Evolutionary conservation across 805 yeast genomes (phyloP).

Genomic region (Starmerella powellii): DNA sequence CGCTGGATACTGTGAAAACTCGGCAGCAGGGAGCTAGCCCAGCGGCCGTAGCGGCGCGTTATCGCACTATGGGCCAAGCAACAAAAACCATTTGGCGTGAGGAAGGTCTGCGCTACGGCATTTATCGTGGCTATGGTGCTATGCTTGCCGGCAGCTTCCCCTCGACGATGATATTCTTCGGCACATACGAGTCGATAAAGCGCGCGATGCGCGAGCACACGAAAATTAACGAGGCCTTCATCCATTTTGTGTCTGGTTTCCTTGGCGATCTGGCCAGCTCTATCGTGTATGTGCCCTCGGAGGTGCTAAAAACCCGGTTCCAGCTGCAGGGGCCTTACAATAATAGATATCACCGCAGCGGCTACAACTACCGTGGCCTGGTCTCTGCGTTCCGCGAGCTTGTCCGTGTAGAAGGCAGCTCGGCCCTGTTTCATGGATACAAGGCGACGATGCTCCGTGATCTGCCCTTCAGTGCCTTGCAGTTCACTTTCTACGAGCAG

Average conservation of each 20-base stretch:
- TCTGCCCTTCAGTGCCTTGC: conserved; percentile 89
- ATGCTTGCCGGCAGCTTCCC: conserved; percentile 84
- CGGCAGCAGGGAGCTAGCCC: conserved; percentile 90
- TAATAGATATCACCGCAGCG: conserved; percentile 65
- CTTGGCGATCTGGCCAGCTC: conserved; percentile 89
- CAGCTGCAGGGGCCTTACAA: conserved; percentile 85
- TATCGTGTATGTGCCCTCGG: conserved; percentile 85
- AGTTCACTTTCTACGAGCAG: conserved; percentile 88
- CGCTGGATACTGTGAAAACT: conserved; percentile 91
- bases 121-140: conserved; percentile 86
- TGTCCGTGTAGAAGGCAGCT: conserved; percentile 54
- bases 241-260: conserved; percentile 77
- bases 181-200: conserved; percentile 76
- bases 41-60: conserved; percentile 37
- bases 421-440: conserved; percentile 77
- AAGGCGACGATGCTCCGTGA: conserved; percentile 89
- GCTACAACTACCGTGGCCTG: conserved; percentile 75
- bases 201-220: conserved; percentile 52
- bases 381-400: conserved; percentile 59
- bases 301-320: conserved; percentile 81
- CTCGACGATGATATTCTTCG: conserved; percentile 86
- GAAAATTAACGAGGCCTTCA: conserved; percentile 59
- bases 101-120: conserved; percentile 75
- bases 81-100: conserved; percentile 61
- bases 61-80: conserved; percentile 64